A percentile compares a stretch with the other conserved stretches of the same genome.
Conservation (phyloP, 2,329 filamentous ascomycete species). For the Thielaviopsis musarum region DNA sequence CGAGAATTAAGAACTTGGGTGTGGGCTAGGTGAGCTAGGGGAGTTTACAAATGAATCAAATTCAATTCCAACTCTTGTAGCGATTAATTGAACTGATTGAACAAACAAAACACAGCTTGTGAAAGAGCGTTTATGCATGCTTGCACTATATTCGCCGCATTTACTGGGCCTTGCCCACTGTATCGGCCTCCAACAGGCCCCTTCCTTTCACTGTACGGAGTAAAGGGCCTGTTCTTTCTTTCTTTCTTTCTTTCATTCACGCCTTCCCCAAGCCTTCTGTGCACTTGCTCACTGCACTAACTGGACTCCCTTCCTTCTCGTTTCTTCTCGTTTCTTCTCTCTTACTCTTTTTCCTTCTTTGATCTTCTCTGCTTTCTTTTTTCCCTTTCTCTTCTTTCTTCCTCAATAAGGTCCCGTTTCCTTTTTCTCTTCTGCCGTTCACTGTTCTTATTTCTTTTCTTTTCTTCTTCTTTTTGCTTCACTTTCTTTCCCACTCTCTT, state of each 20-base stretch:
- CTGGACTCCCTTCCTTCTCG: too few species aligned
- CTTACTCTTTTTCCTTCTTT: constrained; percentile 1
- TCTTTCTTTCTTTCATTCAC: not conserved
- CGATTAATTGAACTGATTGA: too few species aligned
- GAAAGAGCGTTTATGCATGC: not conserved
- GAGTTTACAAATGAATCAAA: too few species aligned
- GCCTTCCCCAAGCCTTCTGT: too few species aligned
- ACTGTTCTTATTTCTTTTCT: constrained; percentile 14
- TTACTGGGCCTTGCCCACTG: not conserved
- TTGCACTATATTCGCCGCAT: too few species aligned
- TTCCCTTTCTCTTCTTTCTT: constrained; percentile 11
- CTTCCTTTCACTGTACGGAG: not conserved
- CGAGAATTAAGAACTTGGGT: too few species aligned
- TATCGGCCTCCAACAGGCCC: not conserved
- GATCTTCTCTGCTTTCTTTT: constrained; percentile 1
- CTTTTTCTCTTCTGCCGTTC: constrained; percentile 1
- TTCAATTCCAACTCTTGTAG: too few species aligned
- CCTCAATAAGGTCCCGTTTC: not conserved
- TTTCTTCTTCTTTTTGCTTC: constrained; percentile 13
- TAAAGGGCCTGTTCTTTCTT: too few species aligned
- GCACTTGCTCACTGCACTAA: too few species aligned
- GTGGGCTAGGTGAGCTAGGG: too few species aligned
- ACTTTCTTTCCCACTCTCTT: constrained; percentile 4
- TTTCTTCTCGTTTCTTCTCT: too few species aligned
- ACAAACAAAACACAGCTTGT: not conserved